Percentiles rank a stretch among this genome's conserved stretches.
Evolutionary conservation across 352 stramenopile species (phyloP).

Genomic region (Pythium dissimile): DNA sequence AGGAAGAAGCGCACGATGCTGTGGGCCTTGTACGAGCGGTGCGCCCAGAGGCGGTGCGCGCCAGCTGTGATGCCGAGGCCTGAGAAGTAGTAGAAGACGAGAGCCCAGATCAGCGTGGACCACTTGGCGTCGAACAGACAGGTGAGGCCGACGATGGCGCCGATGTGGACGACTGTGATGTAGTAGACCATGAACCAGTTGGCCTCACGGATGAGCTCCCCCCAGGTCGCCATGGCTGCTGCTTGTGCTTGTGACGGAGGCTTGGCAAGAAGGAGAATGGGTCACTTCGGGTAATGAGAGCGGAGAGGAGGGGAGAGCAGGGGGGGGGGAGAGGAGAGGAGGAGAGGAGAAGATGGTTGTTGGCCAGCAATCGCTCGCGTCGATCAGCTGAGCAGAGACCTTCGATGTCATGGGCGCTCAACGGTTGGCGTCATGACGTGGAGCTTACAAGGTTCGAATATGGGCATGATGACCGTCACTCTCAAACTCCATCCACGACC

Average conservation of each 20-base stretch:
- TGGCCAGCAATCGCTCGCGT: neutral
- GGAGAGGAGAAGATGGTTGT: neutral
- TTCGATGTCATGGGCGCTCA: conserved; percentile 16
- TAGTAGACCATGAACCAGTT: conserved; percentile 99
- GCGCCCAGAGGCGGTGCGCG: conserved; percentile 96
- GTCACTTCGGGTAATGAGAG: neutral
- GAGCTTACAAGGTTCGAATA: conserved; percentile 10
- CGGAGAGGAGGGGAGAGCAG: neutral
- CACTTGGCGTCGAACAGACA: conserved; percentile 76
- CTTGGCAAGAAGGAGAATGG: conserved; percentile 9
- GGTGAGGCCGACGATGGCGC: conserved; percentile 85
- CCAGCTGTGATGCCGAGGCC: conserved; percentile 98
- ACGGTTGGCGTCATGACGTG: conserved; percentile 11
- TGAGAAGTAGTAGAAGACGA: conserved; percentile 93
- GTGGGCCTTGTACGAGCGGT: conserved; percentile 95
- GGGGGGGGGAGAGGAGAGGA: neutral
- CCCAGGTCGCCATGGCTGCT: conserved; percentile 44
- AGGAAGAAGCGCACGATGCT: conserved; percentile 91
- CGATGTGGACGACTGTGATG: conserved; percentile 91
- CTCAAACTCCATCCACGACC: conserved; percentile 7
- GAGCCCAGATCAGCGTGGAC: conserved; percentile 87
- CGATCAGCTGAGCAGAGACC: neutral
- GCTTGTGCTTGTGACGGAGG: neutral
- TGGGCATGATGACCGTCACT: neutral
- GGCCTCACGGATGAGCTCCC: conserved; percentile 81